Evolutionary conservation across 768 basidiomycete species (phyloP).

Genomic region (Pisolithus albus): DNA sequence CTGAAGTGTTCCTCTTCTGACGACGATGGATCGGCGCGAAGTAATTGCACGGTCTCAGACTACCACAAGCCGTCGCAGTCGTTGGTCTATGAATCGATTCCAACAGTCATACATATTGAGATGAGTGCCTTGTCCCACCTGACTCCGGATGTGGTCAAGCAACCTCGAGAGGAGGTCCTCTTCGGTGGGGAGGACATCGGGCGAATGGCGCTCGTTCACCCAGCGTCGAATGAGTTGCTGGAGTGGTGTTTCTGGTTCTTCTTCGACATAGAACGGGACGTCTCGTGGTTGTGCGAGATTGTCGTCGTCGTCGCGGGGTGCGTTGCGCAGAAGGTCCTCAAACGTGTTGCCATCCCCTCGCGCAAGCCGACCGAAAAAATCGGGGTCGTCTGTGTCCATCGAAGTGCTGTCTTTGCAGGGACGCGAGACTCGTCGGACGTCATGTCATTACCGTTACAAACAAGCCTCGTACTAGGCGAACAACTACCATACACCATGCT

Average conservation of each 20-base stretch:
- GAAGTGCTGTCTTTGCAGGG: neutral
- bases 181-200: constrained; percentile 70
- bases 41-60: constrained; percentile 70
- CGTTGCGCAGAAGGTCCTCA: constrained; percentile 33
- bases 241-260: constrained; percentile 49
- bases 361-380: constrained; percentile 25
- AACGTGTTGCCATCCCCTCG: constrained; percentile 13
- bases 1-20: constrained; percentile 92
- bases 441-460: too few relatives aligned
- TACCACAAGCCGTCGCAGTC: constrained; percentile 23
- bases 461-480: neutral
- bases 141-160: constrained; percentile 73
- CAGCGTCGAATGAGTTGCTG: constrained; percentile 72
- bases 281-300: constrained; percentile 24
- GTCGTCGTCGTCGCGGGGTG: constrained; percentile 31
- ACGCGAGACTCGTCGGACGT: neutral
- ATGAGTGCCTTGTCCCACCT: constrained; percentile 43
- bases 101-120: neutral
- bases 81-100: constrained; percentile 1
- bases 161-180: constrained; percentile 58
- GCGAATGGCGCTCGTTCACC: constrained; percentile 81
- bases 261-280: constrained; percentile 25
- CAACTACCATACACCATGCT: neutral
- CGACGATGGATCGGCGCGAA: constrained; percentile 75
- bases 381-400: constrained; percentile 20